These are phyloP conservation scores for Colletotrichum higginsianum DNA, from an alignment of 2,329 filamentous ascomycete genomes.

Conservation along the genomic window DNA sequence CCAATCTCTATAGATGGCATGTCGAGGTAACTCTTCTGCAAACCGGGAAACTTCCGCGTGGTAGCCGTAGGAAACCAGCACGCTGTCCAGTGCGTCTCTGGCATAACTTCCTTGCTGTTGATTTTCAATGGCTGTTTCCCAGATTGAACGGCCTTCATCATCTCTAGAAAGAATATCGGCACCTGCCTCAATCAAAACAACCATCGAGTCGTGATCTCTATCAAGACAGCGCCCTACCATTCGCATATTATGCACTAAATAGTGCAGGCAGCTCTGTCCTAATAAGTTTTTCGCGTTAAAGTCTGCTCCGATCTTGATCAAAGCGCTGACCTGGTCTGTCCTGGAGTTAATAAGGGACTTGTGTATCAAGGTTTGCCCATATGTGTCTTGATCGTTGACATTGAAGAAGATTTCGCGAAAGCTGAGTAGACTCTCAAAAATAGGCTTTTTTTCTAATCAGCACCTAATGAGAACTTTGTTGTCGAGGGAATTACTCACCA, in stretches of 20 bases:
- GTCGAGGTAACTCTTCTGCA: neutral
- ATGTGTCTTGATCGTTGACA: neutral
- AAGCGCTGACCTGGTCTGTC: neutral
- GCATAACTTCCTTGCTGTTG: neutral
- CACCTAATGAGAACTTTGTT: neutral
- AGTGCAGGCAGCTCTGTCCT: neutral
- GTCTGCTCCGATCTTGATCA: neutral
- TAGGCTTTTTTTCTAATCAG: neutral
- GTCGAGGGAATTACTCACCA: neutral
- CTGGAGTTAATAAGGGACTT: rapidly evolving
- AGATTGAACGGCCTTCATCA: neutral
- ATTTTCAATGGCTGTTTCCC: neutral
- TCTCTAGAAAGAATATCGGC: neutral
- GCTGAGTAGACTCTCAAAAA: rapidly evolving
- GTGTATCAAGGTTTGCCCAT: neutral
- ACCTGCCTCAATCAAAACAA: neutral
- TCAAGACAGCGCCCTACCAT: neutral
- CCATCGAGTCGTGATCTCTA: neutral
- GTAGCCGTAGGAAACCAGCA: neutral
- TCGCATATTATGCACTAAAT: neutral
- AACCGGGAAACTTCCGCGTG: neutral
- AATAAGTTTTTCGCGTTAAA: neutral
- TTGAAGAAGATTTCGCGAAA: neutral
- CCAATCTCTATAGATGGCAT: neutral
- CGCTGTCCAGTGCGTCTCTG: neutral